phyloP scores from a whole-genome alignment of 177 flowering plant genomes.

The Vitis hybrid region DNA sequence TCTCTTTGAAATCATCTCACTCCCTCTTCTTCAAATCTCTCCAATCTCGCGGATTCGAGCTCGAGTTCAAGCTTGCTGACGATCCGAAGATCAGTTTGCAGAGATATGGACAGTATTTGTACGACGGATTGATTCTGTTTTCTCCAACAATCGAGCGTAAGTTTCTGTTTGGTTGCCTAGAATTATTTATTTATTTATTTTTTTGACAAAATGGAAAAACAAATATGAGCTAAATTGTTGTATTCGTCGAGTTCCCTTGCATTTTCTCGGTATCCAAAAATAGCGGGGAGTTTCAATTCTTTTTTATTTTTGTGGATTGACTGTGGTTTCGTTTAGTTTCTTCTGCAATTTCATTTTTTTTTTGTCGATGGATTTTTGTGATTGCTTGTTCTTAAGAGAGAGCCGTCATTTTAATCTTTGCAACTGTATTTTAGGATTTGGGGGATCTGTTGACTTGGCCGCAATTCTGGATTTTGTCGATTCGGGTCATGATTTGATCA shows the following conservation, averaged over 20 bases:
- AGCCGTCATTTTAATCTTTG: background rate
- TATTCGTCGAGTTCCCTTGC: background rate
- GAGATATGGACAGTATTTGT: conserved; percentile 81
- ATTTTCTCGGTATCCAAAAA: background rate
- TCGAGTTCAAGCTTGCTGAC: conserved; percentile 89
- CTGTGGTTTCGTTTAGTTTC: too few species aligned
- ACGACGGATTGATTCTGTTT: conserved; percentile 75
- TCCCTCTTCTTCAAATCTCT: conserved; percentile 86
- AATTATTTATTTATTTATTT: background rate
- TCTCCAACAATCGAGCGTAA: conserved; percentile 69
- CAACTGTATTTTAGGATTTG: conserved; percentile 53
- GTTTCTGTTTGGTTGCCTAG: conserved; percentile 4
- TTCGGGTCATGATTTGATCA: conserved; percentile 80
- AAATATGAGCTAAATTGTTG: background rate
- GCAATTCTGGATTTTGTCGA: conserved; percentile 83
- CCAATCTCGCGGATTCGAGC: conserved; percentile 68
- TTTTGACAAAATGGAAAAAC: background rate
- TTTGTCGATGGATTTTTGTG: background rate
- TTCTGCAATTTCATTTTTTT: background rate
- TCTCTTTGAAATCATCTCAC: conserved; percentile 75
- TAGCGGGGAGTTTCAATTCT: background rate
- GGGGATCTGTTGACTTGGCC: conserved; percentile 71
- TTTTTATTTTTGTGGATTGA: background rate
- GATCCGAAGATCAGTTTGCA: conserved; percentile 76
- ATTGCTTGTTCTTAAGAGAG: background rate